These are phyloP conservation scores for Actinomortierella ambigua DNA, from an alignment of 371 early-diverging fungal species.

Conservation along the genomic window DNA sequence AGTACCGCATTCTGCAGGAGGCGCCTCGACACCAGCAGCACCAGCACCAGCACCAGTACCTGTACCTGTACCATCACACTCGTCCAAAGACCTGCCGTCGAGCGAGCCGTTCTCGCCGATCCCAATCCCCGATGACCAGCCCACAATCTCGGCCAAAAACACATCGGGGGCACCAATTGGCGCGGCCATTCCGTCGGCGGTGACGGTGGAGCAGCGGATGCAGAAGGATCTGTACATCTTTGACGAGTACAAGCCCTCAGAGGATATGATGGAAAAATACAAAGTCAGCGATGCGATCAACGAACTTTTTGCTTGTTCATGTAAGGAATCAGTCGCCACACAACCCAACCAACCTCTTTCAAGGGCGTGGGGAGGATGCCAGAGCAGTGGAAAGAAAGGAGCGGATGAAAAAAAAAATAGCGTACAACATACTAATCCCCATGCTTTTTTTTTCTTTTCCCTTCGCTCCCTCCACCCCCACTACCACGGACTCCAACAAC, in stretches of 20 bases:
- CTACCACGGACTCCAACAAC: too few relatives aligned
- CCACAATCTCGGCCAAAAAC: too few relatives aligned
- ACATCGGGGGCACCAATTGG: too few relatives aligned
- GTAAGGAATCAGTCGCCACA: conserved; percentile 12
- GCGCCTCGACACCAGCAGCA: background rate
- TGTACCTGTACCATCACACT: background rate
- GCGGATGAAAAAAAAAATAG: background rate
- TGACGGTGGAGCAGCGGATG: too few relatives aligned
- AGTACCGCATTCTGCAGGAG: background rate
- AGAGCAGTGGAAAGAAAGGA: too few relatives aligned
- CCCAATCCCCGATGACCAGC: background rate
- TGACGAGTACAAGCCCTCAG: conserved; percentile 30
- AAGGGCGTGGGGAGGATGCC: too few relatives aligned
- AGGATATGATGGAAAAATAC: conserved; percentile 29
- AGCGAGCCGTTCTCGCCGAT: background rate
- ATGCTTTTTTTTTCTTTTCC: background rate
- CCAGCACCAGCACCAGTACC: background rate
- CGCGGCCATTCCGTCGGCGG: too few relatives aligned
- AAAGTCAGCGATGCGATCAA: conserved; percentile 42
- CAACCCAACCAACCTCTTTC: background rate
- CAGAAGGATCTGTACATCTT: conserved; percentile 1
- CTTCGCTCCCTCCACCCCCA: too few relatives aligned
- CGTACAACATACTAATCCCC: background rate
- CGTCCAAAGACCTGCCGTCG: background rate
- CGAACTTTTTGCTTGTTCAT: conserved; percentile 27